These are phyloP conservation scores for Coemansia sp. DNA, from an alignment of 192 early-diverging fungal species.

Conservation along the genomic window DNA sequence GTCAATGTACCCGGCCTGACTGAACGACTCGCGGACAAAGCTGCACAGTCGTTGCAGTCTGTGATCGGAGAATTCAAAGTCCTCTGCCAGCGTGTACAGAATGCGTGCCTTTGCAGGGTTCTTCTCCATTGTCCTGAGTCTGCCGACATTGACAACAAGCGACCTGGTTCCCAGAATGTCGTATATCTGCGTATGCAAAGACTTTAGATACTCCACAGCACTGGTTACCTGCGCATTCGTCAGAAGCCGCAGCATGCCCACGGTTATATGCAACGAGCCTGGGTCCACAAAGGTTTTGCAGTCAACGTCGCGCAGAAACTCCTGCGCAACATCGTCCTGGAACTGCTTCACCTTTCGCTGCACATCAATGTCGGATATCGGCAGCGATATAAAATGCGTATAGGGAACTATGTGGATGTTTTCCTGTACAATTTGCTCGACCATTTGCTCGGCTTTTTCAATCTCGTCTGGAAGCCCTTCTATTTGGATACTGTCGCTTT, in stretches of 20 bases:
- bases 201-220: constrained; percentile 28
- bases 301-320: constrained; percentile 12
- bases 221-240: constrained; percentile 10
- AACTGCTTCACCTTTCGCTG: constrained; percentile 23
- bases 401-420: constrained; percentile 24
- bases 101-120: constrained; percentile 17
- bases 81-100: constrained; percentile 26
- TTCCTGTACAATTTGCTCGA: constrained; percentile 16
- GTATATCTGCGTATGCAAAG: constrained; percentile 18
- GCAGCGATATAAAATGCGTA: constrained; percentile 47
- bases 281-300: constrained; percentile 19
- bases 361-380: constrained; percentile 21
- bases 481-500: constrained; percentile 20
- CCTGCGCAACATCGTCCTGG: constrained; percentile 2
- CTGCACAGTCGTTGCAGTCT: constrained; percentile 25
- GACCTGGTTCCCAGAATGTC: constrained; percentile 14
- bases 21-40: constrained; percentile 26
- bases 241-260: constrained; percentile 46
- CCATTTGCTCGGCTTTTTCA: constrained; percentile 11
- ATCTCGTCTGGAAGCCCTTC: constrained; percentile 23
- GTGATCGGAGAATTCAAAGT: constrained; percentile 7
- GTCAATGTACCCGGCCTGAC: constrained; percentile 37
- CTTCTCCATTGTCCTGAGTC: constrained; percentile 30
- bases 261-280: constrained; percentile 29
- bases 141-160: constrained; percentile 23